Conservation (phyloP, 257 asterid genomes). For the Solanum tarapatanum region DNA sequence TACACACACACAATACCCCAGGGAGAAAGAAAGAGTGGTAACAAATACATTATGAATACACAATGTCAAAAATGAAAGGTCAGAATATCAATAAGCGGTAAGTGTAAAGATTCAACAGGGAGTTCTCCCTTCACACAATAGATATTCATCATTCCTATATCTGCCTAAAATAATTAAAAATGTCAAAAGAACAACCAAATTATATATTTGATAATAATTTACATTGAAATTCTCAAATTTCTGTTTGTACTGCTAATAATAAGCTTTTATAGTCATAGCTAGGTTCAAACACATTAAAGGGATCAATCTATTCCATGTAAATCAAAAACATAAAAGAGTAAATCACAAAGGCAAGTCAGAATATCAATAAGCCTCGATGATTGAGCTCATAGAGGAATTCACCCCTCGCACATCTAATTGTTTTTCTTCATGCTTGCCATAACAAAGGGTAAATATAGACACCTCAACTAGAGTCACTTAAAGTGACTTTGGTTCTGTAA, state of each 20-base stretch:
- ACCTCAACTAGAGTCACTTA: neutral
- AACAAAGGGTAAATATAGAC: neutral
- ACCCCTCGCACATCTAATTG: neutral
- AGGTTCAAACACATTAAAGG: neutral
- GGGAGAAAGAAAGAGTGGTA: neutral
- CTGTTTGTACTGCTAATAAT: neutral
- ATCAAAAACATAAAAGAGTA: neutral
- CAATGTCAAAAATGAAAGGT: neutral
- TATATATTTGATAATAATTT: neutral
- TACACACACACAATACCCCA: neutral
- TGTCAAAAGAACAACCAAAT: neutral
- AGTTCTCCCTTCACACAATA: neutral
- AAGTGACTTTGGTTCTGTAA: neutral
- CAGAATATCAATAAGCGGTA: slow-evolving; percentile 37
- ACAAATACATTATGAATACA: neutral
- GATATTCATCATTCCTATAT: neutral
- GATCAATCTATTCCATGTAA: neutral
- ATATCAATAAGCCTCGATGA: slow-evolving; percentile 19
- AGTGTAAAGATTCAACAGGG: slow-evolving; percentile 5
- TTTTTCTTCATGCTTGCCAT: neutral
- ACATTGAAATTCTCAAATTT: neutral
- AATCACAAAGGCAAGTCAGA: neutral
- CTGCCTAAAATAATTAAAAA: neutral
- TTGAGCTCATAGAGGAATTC: neutral
- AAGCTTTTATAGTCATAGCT: neutral